phyloP scores from a whole-genome alignment of 2,329 filamentous ascomycete species.

The Penicillium sp. region DNA sequence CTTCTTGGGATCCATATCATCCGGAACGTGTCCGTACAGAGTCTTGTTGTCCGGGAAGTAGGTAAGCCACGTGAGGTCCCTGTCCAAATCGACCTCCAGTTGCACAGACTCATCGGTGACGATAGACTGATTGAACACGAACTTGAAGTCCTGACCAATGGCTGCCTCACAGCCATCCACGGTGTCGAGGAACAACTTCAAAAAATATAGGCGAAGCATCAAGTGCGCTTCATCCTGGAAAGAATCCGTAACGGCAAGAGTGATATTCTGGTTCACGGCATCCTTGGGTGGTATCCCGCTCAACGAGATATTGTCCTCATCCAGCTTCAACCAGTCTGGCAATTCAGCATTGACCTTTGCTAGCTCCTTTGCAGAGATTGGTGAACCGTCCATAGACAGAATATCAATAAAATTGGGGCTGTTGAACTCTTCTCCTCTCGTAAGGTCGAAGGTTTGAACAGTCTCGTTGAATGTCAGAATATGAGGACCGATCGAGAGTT shows the following conservation, averaged over 20 bases:
- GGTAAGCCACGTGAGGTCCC: conserved; percentile 47
- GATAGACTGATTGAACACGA: conserved; percentile 46
- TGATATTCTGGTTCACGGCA: conserved; percentile 61
- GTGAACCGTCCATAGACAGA: conserved; percentile 59
- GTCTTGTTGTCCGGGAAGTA: conserved; percentile 47
- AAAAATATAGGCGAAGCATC: conserved; percentile 50
- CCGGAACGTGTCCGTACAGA: conserved; percentile 52
- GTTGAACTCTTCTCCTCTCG: conserved; percentile 50
- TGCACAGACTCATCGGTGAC: conserved; percentile 42
- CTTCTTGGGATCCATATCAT: conserved; percentile 36
- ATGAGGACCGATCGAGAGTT: conserved; percentile 69
- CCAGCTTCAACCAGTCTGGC: conserved; percentile 69
- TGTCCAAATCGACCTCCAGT: conserved; percentile 46
- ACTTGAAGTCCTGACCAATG: conserved; percentile 50
- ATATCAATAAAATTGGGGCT: conserved; percentile 53
- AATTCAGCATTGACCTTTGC: conserved; percentile 52
- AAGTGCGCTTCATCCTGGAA: conserved; percentile 59
- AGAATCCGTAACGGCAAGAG: conserved; percentile 58
- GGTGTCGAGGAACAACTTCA: conserved; percentile 44
- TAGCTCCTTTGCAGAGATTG: conserved; percentile 52
- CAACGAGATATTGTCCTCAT: conserved; percentile 61
- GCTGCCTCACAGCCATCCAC: conserved; percentile 49
- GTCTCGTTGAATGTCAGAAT: conserved; percentile 63
- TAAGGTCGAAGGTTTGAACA: conserved; percentile 58
- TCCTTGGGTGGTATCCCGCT: conserved; percentile 62